These are phyloP conservation scores for Thielaviopsis populi DNA, from an alignment of 2,329 filamentous ascomycete genomes.

Conservation along the genomic window DNA sequence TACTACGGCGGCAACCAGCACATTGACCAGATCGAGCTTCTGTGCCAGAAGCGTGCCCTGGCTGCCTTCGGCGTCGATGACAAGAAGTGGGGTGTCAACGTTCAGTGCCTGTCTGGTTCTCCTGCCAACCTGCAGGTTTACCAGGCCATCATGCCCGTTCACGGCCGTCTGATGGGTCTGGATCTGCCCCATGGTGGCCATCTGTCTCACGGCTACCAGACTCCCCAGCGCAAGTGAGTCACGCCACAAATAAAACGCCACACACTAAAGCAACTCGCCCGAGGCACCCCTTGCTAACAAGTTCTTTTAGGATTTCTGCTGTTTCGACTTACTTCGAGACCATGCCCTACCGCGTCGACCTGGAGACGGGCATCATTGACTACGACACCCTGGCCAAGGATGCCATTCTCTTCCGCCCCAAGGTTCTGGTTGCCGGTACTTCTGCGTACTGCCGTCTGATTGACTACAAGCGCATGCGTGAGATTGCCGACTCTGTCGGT, in stretches of 20 bases:
- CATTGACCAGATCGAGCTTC: constrained; percentile 90
- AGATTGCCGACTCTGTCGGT: constrained; percentile 85
- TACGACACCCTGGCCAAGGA: constrained; percentile 87
- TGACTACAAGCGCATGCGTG: constrained; percentile 89
- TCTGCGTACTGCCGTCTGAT: constrained; percentile 97
- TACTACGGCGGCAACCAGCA: constrained; percentile 99
- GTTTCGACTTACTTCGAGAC: constrained; percentile 99
- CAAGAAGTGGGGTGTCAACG: constrained; percentile 95
- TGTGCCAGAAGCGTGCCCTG: constrained; percentile 88
- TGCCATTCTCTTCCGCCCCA: constrained; percentile 82
- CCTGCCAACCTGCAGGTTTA: constrained; percentile 97
- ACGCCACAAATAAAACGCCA: neutral
- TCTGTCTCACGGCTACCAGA: constrained; percentile 95
- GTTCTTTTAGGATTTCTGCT: constrained; percentile 57
- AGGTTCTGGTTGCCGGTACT: constrained; percentile 90
- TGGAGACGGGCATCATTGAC: constrained; percentile 89
- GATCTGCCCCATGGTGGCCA: constrained; percentile 91
- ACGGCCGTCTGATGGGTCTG: constrained; percentile 93
- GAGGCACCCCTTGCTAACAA: neutral
- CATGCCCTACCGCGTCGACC: constrained; percentile 83
- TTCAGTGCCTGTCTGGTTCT: constrained; percentile 82
- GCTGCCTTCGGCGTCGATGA: constrained; percentile 76
- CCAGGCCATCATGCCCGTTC: constrained; percentile 89
- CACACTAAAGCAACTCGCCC: neutral
- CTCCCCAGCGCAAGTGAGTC: constrained; percentile 70